These are phyloP conservation scores for Eutrema heterophyllum DNA, from an alignment of 345 rosid species.

Conservation along the genomic window DNA sequence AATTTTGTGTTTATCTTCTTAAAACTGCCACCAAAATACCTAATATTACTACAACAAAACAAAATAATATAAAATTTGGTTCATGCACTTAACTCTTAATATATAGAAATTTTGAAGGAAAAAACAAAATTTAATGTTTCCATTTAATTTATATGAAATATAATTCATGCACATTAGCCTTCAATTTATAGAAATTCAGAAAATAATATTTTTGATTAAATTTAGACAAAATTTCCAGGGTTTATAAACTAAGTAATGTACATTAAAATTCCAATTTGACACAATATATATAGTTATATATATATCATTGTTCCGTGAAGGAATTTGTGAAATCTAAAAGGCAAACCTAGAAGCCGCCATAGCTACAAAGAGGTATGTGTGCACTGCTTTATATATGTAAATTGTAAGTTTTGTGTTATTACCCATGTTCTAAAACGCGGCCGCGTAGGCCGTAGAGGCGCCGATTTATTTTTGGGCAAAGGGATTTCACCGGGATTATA, in stretches of 20 bases:
- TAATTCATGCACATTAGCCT: background rate
- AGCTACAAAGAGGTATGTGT: background rate
- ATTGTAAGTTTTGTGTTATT: no score
- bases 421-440: no score
- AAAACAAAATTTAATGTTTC: background rate
- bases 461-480: no score
- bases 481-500: no score
- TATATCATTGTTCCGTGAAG: background rate
- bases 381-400: background rate
- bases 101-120: background rate
- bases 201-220: background rate
- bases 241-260: no score
- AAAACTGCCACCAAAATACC: no score
- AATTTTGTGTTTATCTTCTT: background rate
- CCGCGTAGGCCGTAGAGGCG: no score
- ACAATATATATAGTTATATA: background rate
- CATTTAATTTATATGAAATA: background rate
- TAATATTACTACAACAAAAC: no score
- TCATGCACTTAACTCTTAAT: background rate
- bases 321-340: background rate
- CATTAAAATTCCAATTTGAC: background rate
- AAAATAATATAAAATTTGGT: no score
- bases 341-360: background rate
- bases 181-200: background rate
- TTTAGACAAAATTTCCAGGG: background rate